A percentile compares a stretch with the other conserved stretches of the same genome.
Conservation (phyloP, 2,329 filamentous ascomycete species). For the Gaeumannomyces tritici region DNA sequence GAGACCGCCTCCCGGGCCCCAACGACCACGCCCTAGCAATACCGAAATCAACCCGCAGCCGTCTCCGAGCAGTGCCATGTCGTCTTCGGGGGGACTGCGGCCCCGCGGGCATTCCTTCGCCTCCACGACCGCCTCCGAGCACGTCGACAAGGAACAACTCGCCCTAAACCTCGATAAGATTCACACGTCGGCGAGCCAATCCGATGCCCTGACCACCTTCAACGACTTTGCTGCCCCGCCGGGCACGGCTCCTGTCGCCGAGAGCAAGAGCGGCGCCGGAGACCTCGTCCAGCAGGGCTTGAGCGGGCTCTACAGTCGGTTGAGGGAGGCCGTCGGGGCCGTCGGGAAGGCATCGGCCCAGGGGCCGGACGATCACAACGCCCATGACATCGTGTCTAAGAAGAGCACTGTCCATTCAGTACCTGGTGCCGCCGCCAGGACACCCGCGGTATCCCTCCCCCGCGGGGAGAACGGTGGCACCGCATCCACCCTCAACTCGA, state of each 20-base stretch:
- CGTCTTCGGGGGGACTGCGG: slow-evolving; percentile 15
- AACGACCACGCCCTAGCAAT: slow-evolving; percentile 15
- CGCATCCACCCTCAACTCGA: slow-evolving; percentile 23
- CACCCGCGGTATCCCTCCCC: slow-evolving; percentile 15
- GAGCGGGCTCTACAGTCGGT: slow-evolving; percentile 78
- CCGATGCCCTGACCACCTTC: slow-evolving; percentile 80
- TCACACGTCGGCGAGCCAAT: slow-evolving; percentile 79
- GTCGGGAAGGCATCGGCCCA: slow-evolving; percentile 33
- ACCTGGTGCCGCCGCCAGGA: slow-evolving; percentile 20
- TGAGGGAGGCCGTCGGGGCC: slow-evolving; percentile 73
- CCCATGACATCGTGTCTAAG: slow-evolving; percentile 31
- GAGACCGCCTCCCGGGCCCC: slow-evolving; percentile 17
- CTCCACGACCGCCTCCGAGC: slow-evolving; percentile 36
- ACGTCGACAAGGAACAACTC: slow-evolving; percentile 63
- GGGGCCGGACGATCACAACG: slow-evolving; percentile 28
- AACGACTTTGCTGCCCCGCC: slow-evolving; percentile 78
- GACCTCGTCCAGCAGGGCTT: slow-evolving; percentile 78
- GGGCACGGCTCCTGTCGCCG: slow-evolving; percentile 43
- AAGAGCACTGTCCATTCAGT: slow-evolving; percentile 25
- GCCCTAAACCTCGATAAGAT: slow-evolving; percentile 77
- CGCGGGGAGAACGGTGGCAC: slow-evolving; percentile 18
- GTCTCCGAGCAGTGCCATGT: slow-evolving; percentile 11
- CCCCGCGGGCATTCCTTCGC: slow-evolving; percentile 28
- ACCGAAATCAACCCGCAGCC: slow-evolving; percentile 23
- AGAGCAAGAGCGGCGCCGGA: slow-evolving; percentile 60